A percentile compares a stretch with the other conserved stretches of the same genome.
Conservation (phyloP, 805 yeast species). For the Ogataea ganodermae region DNA sequence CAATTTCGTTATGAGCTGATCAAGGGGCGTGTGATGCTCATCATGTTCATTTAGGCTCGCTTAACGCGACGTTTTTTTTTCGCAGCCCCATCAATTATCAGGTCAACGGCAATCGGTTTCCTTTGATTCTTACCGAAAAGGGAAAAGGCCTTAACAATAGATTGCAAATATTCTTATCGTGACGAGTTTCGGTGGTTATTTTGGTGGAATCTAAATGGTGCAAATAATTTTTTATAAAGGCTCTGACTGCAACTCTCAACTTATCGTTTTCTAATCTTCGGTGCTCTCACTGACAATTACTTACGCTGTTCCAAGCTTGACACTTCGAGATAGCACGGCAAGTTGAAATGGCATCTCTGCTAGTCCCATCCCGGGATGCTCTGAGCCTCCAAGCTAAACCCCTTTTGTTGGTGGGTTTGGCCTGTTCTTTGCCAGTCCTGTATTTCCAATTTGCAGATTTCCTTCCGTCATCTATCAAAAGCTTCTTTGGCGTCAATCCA, state of each 20-base stretch:
- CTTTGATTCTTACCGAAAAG: not conserved
- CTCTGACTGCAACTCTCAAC: too few relatives aligned
- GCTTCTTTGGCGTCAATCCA: constrained; percentile 1
- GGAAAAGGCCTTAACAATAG: not conserved
- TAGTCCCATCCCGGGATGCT: constrained; percentile 2
- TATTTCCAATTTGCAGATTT: constrained; percentile 5
- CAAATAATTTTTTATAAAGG: not conserved
- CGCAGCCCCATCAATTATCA: not conserved
- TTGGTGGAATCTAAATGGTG: not conserved
- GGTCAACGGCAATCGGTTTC: constrained; percentile 3
- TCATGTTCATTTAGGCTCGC: not conserved
- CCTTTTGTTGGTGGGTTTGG: constrained; percentile 9
- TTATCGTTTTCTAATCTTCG: too few relatives aligned
- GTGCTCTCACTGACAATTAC: too few relatives aligned
- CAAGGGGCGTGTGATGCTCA: not conserved
- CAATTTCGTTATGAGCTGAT: too few relatives aligned
- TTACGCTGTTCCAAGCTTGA: too few relatives aligned
- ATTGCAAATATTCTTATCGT: constrained; percentile 1
- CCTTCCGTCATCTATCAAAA: constrained; percentile 6
- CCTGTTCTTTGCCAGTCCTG: constrained; percentile 10
- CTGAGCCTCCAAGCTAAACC: constrained; percentile 10
- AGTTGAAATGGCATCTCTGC: constrained; percentile 6
- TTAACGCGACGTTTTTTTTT: not conserved
- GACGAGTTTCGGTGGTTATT: too few relatives aligned
- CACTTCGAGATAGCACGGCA: too few relatives aligned